Evolutionary conservation across 306 rosid species (phyloP), one percentile per base, ranked within the genome.

Genomic region (Corylus heterophylla): DNA sequence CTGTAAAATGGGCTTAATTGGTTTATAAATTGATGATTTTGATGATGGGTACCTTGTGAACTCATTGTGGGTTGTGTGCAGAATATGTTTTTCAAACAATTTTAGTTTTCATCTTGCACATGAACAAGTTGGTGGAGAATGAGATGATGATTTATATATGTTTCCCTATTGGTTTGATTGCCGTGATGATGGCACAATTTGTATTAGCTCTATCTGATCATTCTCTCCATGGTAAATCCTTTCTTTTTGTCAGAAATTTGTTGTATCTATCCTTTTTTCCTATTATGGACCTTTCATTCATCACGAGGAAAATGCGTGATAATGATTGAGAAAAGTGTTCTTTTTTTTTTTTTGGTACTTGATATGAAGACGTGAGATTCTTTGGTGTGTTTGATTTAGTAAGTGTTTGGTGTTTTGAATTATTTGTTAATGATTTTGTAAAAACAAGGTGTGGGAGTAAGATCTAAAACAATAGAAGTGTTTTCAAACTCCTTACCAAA

Each of bases 161-260:
- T 75, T 86, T 87, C 85, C 93, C 89, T 89, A 83, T 89, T 89
- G 88, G 89, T 85, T 85, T 89, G 89, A 85, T 79, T 54, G 89
- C 88, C 85, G 31, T 13, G 18, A 89, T 81, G 86, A 83, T 87
- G 87, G 89, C 82, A 59, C 52, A 49, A 49, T 10, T 11, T 49
- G 52, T 49, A 49, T 49, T 49, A 49, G 71, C 71, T 67, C 71
- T 67, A 67, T 67, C 71, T 18, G 71, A 67, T 67, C 71, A 67
- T 67, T 67, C 51, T 67, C 16, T 59, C n/a, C 35, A 20, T 59
- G 1, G 35, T 58, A 10, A 56, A 56, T 9, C 64, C 22, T 22
- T 0, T 8, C 35, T 11, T 22, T 22, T 48, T 48, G 51, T 7
- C 12, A 6, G 51, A 11, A 8, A 48, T 58, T 58, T 58, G 10